Conservation (phyloP, 1,284 basidiomycete species). For the Ustilago shanxiensis region DNA sequence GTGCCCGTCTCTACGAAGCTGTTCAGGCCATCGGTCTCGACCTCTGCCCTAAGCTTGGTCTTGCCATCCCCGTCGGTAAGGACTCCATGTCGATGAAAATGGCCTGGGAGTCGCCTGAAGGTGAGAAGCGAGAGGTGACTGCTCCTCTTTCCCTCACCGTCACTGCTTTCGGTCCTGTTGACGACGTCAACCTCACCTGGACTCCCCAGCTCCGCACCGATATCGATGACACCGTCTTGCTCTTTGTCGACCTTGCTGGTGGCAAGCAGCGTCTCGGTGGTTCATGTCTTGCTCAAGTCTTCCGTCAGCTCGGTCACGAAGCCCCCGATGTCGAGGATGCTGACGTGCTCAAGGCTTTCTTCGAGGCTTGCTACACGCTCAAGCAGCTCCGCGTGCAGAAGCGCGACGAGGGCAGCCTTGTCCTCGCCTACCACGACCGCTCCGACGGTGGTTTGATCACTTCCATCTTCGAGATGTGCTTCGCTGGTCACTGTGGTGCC, state of each 20-base stretch:
- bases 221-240: constrained; percentile 75
- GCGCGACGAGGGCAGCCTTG: constrained; percentile 75
- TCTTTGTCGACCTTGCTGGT: constrained; percentile 89
- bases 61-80: constrained; percentile 97
- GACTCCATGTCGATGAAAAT: constrained; percentile 99
- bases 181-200: constrained; percentile 86
- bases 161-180: constrained; percentile 91
- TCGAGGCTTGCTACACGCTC: constrained; percentile 80
- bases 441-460: constrained; percentile 96
- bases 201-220: constrained; percentile 85
- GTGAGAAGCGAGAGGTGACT: constrained; percentile 82
- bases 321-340: constrained; percentile 90
- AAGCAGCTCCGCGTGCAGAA: constrained; percentile 72
- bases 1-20: constrained; percentile 89
- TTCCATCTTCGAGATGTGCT: constrained; percentile 93
- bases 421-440: constrained; percentile 96
- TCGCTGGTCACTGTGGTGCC: constrained; percentile 87
- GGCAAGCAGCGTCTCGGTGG: constrained; percentile 90
- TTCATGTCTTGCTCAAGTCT: constrained; percentile 94
- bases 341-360: constrained; percentile 82
- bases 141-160: constrained; percentile 92
- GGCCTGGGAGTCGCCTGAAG: constrained; percentile 80
- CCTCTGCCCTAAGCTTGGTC: constrained; percentile 91
- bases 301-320: constrained; percentile 89
- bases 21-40: constrained; percentile 93